Evolutionary conservation across 768 basidiomycete genomes (phyloP), one percentile per base, ranked within the genome.

Genomic region (Hirschioporus abietinus): DNA sequence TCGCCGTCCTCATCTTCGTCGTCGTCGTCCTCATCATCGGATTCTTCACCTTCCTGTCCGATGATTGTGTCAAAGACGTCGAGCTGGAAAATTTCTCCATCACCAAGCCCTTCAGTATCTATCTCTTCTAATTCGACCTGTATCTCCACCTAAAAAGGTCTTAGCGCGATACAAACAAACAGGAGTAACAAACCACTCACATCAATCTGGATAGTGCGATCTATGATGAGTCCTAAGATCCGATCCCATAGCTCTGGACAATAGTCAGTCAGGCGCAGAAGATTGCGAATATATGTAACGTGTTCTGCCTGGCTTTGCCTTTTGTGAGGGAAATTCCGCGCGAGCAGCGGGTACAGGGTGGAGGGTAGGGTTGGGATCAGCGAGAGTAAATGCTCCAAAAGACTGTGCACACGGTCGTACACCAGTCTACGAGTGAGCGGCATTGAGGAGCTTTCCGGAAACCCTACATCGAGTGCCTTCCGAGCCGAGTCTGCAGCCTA

Each of bases 131-230:
- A 74, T 72, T 96, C 95, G n/a, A 94, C 91, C 74, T 97, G 96
- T 35, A 99, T 95, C 77, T 99, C 96, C 27, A 97, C 93, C 94
- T 96, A 68, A 23, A 8, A 30, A 30, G 30, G 8, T 30, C 4
- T 35, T 8, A 65, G 36, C 61, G 62, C n/a, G 35, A 67, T 24
- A 27, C 58, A 17, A 15, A 20, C 66, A 63, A 3, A 57, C 24
- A 62, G 6, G 42, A 35, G 35, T 1, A 26, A 12, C 12, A 20
- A 25, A 15, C 23, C 60, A 82, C 93, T 66, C 72, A 96, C 96
- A 76, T 99, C 97, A 66, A 99, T 95, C 76, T 96, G 90, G 35
- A 99, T 89, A 30, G 95, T 91, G n/a, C 95, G 88, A 76, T 97
- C 95, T 25, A 99, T 84, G 35, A 98, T 92, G 0, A 90, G 89